Percentiles rank a stretch among this genome's conserved stretches.
phyloP scores from a whole-genome alignment of 2,329 filamentous ascomycete genomes.

The Sporothrix pseudoabietina region DNA sequence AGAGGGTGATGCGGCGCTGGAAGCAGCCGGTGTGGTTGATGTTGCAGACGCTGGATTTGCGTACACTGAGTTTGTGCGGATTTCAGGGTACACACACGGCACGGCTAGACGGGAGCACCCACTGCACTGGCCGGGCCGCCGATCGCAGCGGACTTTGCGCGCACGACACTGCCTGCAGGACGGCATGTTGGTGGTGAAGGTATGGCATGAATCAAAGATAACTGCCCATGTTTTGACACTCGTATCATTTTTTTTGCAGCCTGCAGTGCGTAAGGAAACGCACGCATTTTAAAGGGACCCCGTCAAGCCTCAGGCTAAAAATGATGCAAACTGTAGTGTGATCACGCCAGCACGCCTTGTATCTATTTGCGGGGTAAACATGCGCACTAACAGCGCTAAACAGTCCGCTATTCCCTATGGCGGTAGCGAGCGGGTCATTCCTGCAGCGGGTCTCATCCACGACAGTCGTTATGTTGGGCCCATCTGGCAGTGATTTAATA shows the following conservation, averaged over 20 bases:
- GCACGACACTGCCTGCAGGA: constrained; percentile 25
- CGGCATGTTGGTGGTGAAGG: neutral
- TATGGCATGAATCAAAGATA: neutral
- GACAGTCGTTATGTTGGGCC: neutral
- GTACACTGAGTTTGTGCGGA: neutral
- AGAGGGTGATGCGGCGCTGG: neutral
- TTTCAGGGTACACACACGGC: neutral
- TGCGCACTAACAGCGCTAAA: neutral
- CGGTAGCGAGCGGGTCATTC: constrained; percentile 1
- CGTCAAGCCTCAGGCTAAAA: neutral
- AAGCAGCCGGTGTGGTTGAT: neutral
- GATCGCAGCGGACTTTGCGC: constrained; percentile 38
- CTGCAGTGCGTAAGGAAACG: neutral
- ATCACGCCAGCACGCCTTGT: constrained; percentile 7
- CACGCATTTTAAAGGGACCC: neutral
- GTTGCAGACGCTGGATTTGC: neutral
- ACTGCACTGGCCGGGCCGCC: constrained; percentile 29
- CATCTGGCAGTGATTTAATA: neutral
- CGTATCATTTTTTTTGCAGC: neutral
- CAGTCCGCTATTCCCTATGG: neutral
- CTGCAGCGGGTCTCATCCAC: neutral
- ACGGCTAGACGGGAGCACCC: constrained; percentile 1
- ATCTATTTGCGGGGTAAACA: neutral
- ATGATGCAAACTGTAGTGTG: constrained; percentile 20
- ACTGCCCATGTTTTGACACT: neutral